Base-by-base conservation (phyloP, 2,329 filamentous ascomycete species). In the Aureobasidium sp. region DNA sequence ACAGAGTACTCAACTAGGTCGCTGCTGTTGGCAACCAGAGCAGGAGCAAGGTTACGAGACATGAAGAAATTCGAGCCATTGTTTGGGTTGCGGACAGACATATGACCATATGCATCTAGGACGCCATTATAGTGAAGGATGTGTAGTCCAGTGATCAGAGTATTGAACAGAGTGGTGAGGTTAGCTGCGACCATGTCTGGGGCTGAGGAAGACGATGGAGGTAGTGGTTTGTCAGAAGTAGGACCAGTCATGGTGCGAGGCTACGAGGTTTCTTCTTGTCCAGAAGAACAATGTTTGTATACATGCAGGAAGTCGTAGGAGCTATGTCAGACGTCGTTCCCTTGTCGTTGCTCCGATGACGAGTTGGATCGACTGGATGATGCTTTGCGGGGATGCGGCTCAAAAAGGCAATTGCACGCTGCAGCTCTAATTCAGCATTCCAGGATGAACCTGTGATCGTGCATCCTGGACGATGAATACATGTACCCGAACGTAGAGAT, bases 41-140 rank as follows among this genome's bases (percentile, higher is more conserved):
- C 81, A 2, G 81, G 80, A 5, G 81, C 77, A 29, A 78, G 68
- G 62, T 76, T 76, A 32, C 73, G 72, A 15, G 79, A 77, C 73
- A 83, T 78, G 63, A 83, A 73, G 69, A 81, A 83, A 51, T 74
- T 71, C 2, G 74, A 69, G 1, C 75, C 68, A 10, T 81, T 76
- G 39, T 69, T 59, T 0, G 81, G 81, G 62, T 81, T 77, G 6
- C 82, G 76, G 24, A 82, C 73, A 2, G 81, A 82, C 13, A 84
- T 72, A 65, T 84, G 82, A 20, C 82, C 81, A 66, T 80, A 84
- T 0, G 79, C 81, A 63, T 83, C 82, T 39, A 84, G 68, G 8
- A 84, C 74, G 51, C 73, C 73, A 53, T 83, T 73, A 61, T 79
- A 68, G 68, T 83, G 79, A 1, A 84, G 77, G 56, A 84, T 83